These are phyloP conservation scores for Hortiboletus flavorubellus DNA, from an alignment of 768 basidiomycete genomes.

Conservation along the genomic window DNA sequence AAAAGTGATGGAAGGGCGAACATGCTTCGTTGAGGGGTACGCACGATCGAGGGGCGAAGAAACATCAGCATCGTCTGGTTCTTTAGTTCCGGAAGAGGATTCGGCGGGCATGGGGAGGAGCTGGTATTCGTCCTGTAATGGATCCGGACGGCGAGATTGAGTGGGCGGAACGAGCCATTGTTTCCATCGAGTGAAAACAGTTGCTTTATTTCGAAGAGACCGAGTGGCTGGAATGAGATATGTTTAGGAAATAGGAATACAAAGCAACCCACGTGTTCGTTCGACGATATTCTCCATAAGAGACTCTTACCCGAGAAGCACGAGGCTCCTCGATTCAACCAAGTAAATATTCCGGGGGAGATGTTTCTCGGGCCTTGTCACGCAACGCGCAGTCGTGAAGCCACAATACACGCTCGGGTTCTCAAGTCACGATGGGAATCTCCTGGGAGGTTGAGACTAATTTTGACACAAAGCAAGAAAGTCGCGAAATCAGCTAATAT, in stretches of 20 bases:
- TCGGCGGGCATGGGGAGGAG: conserved; percentile 12
- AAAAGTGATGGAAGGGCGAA: conserved; percentile 14
- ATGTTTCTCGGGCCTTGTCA: not conserved
- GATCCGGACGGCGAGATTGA: conserved; percentile 8
- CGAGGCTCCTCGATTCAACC: not conserved
- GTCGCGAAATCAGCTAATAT: not conserved
- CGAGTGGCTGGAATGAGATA: not conserved
- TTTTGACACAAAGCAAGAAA: not conserved
- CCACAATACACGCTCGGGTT: not conserved
- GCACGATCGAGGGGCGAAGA: not conserved
- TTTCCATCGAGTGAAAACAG: conserved; percentile 12
- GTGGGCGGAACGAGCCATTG: conserved; percentile 9
- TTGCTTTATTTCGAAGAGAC: conserved; percentile 3
- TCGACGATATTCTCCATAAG: conserved; percentile 11
- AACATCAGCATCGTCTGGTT: conserved; percentile 1
- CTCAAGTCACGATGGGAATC: not conserved
- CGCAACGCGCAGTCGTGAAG: not conserved
- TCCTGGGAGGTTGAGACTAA: not conserved
- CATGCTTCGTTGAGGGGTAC: not conserved
- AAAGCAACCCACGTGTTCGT: conserved; percentile 11
- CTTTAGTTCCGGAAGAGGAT: conserved; percentile 6
- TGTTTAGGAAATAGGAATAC: not conserved
- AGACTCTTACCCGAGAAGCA: not conserved
- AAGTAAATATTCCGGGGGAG: not conserved
- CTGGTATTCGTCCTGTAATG: conserved; percentile 21